Evolutionary conservation across 768 basidiomycete genomes (phyloP).

Genomic region (Suillus alpinus): DNA sequence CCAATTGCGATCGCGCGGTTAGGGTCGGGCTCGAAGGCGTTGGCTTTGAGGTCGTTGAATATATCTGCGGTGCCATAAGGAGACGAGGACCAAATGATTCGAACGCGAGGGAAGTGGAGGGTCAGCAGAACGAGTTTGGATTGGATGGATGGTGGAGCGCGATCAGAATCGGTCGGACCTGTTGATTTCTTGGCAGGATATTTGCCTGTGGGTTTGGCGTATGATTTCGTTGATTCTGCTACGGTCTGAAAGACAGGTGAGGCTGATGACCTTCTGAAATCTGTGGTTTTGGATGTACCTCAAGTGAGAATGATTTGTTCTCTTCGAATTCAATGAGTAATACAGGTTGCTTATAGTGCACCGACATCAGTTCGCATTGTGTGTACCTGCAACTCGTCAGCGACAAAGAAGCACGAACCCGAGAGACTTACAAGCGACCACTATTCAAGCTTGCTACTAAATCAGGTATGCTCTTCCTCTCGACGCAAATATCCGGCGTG

Average conservation of each 20-base stretch:
- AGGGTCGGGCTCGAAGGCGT: slow-evolving; percentile 79
- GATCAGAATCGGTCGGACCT: slow-evolving; percentile 21
- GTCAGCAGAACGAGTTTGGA: slow-evolving; percentile 91
- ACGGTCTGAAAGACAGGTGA: slow-evolving; percentile 42
- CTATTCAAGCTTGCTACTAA: slow-evolving; percentile 91
- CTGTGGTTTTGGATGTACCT: slow-evolving; percentile 44
- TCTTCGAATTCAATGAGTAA: slow-evolving; percentile 97
- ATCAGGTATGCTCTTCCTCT: slow-evolving; percentile 93
- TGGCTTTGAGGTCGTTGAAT: slow-evolving; percentile 85
- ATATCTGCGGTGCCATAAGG: slow-evolving; percentile 90
- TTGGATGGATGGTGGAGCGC: slow-evolving; percentile 62
- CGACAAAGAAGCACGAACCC: not conserved
- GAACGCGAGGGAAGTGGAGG: slow-evolving; percentile 85
- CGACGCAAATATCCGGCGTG: slow-evolving; percentile 93
- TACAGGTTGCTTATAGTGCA: slow-evolving; percentile 91
- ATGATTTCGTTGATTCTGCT: slow-evolving; percentile 59
- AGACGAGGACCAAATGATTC: slow-evolving; percentile 97
- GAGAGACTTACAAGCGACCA: slow-evolving; percentile 78
- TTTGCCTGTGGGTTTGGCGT: slow-evolving; percentile 59
- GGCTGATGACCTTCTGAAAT: not conserved
- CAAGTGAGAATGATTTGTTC: slow-evolving; percentile 90
- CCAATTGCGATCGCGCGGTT: slow-evolving; percentile 75
- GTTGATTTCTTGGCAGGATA: slow-evolving; percentile 47
- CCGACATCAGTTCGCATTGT: slow-evolving; percentile 96
- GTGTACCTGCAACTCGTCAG: slow-evolving; percentile 62